Evolutionary conservation across 345 rosid genomes (phyloP).

Genomic region (Euphorbia tirucalli): DNA sequence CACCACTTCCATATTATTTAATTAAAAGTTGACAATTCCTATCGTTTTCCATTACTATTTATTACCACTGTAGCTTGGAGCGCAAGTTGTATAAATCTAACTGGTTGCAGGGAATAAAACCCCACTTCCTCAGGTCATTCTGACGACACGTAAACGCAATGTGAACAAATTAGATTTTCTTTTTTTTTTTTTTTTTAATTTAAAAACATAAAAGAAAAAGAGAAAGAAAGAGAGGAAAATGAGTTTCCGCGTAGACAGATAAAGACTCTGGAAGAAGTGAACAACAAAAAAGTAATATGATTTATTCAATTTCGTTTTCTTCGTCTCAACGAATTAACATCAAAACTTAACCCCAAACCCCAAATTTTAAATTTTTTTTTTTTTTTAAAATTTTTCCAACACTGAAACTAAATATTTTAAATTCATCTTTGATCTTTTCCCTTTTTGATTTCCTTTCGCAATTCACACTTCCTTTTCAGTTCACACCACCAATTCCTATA

Average conservation of each 20-base stretch:
- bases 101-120: slow-evolving; percentile 38
- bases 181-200: neutral
- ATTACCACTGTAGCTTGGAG: slow-evolving; percentile 16
- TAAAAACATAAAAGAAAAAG: neutral
- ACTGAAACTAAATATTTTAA: too few relatives aligned
- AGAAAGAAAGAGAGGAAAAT: slow-evolving; percentile 14
- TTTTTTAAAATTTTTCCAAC: neutral
- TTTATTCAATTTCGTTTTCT: slow-evolving; percentile 25
- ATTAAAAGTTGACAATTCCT: too few relatives aligned
- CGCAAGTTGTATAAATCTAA: slow-evolving; percentile 24
- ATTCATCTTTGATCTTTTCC: slow-evolving; percentile 9
- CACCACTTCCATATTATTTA: too few relatives aligned
- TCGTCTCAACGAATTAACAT: slow-evolving; percentile 36
- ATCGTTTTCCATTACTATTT: too few relatives aligned
- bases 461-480: slow-evolving; percentile 53
- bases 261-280: slow-evolving; percentile 40
- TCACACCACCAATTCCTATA: slow-evolving; percentile 45
- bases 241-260: slow-evolving; percentile 93
- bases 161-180: slow-evolving; percentile 23
- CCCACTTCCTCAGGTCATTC: slow-evolving; percentile 39
- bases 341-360: slow-evolving; percentile 7
- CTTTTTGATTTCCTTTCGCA: slow-evolving; percentile 33
- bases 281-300: slow-evolving; percentile 27
- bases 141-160: slow-evolving; percentile 64
- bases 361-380: neutral